These are phyloP conservation scores for Solanum piurae DNA, from an alignment of 257 asterid species.

Conservation along the genomic window DNA sequence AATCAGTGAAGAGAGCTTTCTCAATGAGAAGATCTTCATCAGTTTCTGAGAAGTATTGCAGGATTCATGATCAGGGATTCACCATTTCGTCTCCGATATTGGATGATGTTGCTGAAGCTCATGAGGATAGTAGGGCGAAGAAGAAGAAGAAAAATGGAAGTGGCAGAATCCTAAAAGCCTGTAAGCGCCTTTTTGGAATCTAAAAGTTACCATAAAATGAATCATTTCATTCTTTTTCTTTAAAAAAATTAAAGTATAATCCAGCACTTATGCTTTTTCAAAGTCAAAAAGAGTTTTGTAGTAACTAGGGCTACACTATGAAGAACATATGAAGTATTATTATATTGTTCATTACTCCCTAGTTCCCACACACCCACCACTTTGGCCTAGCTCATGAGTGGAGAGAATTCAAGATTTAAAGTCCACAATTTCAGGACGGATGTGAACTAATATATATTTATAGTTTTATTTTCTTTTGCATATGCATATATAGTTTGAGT, in stretches of 20 bases:
- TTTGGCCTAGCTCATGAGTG: neutral
- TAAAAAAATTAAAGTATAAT: neutral
- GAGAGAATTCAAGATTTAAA: neutral
- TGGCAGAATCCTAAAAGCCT: constrained; percentile 31
- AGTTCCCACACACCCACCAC: neutral
- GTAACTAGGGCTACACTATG: neutral
- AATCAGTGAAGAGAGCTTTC: constrained; percentile 23
- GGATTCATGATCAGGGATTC: constrained; percentile 35
- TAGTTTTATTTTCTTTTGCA: neutral
- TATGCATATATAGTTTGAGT: neutral
- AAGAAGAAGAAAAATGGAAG: constrained; percentile 10
- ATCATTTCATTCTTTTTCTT: neutral
- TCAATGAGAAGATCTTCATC: constrained; percentile 39
- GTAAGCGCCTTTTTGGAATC: constrained; percentile 37
- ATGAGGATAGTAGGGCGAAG: neutral
- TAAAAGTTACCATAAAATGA: neutral
- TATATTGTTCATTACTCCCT: neutral
- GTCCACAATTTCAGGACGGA: neutral
- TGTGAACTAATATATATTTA: neutral
- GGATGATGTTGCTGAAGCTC: constrained; percentile 11
- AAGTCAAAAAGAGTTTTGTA: neutral
- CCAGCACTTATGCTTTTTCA: neutral
- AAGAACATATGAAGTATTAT: neutral
- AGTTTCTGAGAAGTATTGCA: constrained; percentile 33
- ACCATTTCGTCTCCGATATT: constrained; percentile 4